phyloP scores from a whole-genome alignment of 192 early-diverging fungal species.

The Rhizophagus sp. region DNA sequence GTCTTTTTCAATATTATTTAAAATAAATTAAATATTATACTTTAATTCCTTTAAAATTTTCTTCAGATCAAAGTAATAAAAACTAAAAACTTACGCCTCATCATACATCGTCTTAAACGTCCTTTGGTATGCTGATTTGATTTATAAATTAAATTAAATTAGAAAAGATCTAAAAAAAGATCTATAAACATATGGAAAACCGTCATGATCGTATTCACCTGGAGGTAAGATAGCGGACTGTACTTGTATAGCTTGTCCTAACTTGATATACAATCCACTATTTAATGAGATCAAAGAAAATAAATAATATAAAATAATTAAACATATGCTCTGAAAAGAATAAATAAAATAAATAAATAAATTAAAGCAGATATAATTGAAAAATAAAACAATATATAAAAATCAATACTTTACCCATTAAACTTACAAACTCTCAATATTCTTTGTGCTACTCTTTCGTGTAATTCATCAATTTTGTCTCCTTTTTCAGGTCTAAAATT shows the following conservation, averaged over 20 bases:
- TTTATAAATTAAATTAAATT: not conserved
- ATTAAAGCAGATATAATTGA: not conserved
- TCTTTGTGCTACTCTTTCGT: constrained; percentile 68
- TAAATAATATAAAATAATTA: not conserved
- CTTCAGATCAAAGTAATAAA: not conserved
- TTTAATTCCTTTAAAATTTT: not conserved
- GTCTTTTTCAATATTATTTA: constrained; percentile 39
- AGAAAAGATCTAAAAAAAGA: no score
- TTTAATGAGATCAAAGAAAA: constrained; percentile 18
- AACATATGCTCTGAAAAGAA: no score
- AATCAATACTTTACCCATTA: constrained; percentile 58
- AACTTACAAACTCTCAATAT: constrained; percentile 75
- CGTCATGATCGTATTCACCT: constrained; percentile 36
- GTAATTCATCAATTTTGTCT: constrained; percentile 66
- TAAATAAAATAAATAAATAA: not conserved
- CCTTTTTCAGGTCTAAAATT: constrained; percentile 73
- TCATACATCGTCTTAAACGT: constrained; percentile 12
- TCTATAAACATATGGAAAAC: not conserved
- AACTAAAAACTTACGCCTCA: constrained; percentile 24
- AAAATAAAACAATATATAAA: not conserved
- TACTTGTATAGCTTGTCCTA: constrained; percentile 72
- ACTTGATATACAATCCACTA: constrained; percentile 86
- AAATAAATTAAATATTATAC: no score
- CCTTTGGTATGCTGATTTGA: not conserved
- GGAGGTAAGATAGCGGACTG: constrained; percentile 65